These are phyloP conservation scores for Solanum hybrid DNA, from an alignment of 305 asterid species.

Conservation along the genomic window DNA sequence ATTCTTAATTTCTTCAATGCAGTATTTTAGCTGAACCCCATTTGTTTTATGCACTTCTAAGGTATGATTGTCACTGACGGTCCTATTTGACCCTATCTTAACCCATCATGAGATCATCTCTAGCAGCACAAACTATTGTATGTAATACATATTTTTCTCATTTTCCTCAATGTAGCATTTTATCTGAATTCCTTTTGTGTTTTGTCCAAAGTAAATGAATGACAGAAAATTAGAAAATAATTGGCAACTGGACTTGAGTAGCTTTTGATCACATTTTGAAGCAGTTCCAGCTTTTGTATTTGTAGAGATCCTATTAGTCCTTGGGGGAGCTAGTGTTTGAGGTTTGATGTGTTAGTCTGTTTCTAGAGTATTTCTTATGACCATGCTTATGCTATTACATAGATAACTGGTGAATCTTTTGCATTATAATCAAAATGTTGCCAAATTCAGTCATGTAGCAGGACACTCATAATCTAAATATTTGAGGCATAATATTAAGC, in stretches of 20 bases:
- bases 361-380: not conserved
- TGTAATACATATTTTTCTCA: not conserved
- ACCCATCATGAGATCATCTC: not conserved
- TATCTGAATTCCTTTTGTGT: not conserved
- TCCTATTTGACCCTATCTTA: not conserved
- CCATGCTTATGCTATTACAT: not conserved
- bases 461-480: not conserved
- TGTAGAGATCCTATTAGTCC: not conserved
- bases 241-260: not conserved
- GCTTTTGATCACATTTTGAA: not conserved
- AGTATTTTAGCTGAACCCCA: not conserved
- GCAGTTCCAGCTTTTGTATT: not conserved
- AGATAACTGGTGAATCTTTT: not conserved
- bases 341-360: not conserved
- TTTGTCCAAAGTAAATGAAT: not conserved
- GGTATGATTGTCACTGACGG: not conserved
- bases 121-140: not conserved
- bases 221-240: not conserved
- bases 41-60: not conserved
- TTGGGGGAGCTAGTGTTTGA: not conserved
- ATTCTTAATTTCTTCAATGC: not conserved
- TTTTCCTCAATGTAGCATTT: not conserved
- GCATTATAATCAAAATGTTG: not conserved
- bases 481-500: not conserved
- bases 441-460: not conserved